Conservation (phyloP, 179 eudicot species). For the Silene coronaria region DNA sequence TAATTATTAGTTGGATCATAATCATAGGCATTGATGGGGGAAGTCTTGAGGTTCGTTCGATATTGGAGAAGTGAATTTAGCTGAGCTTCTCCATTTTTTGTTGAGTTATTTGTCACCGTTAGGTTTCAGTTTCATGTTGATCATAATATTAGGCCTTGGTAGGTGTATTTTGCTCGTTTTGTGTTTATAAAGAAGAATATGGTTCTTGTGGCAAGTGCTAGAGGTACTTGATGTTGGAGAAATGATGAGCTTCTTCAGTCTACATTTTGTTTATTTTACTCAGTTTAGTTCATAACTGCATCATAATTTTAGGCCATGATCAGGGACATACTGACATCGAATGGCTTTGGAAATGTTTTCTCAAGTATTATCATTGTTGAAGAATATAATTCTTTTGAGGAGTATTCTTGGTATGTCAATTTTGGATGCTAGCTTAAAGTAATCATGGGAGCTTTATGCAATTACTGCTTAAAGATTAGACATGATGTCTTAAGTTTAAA, state of each 20-base stretch:
- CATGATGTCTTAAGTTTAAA: neutral
- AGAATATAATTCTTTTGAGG: neutral
- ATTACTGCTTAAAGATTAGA: neutral
- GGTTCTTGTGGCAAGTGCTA: neutral
- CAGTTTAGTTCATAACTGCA: neutral
- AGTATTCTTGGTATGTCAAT: neutral
- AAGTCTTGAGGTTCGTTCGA: neutral
- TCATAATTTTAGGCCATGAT: neutral
- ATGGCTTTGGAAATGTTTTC: neutral
- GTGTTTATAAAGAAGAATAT: neutral
- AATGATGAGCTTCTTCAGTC: neutral
- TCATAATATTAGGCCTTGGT: neutral
- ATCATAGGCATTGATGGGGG: neutral
- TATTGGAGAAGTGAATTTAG: neutral
- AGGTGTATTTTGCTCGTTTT: neutral
- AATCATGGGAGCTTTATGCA: neutral
- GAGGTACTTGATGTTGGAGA: neutral
- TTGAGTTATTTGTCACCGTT: neutral
- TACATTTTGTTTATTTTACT: neutral
- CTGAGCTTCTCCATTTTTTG: too few species aligned
- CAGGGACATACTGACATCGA: neutral
- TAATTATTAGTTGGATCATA: neutral
- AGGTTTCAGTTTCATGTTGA: neutral
- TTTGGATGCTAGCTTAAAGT: neutral
- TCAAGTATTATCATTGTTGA: neutral